Evolutionary conservation across 768 basidiomycete genomes (phyloP).

Genomic region (Psilocybe tampanensis): DNA sequence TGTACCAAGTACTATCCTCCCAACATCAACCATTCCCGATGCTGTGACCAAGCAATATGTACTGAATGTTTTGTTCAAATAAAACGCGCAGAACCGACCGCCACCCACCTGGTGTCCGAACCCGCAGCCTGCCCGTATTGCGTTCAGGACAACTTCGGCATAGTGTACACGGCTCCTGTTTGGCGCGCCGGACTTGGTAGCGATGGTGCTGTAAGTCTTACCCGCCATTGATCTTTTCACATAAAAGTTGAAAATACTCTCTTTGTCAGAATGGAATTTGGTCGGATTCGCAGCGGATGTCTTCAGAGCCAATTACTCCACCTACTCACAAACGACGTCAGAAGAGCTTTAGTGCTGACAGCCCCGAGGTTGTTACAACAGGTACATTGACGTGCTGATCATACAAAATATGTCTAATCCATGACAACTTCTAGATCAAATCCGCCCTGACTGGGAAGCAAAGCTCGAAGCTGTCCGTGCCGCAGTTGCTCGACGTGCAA

Average conservation of each 20-base stretch:
- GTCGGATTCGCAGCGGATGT: conserved; percentile 55
- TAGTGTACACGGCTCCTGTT: conserved; percentile 80
- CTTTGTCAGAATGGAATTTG: conserved; percentile 32
- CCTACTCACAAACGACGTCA: conserved; percentile 72
- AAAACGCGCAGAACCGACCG: conserved; percentile 92
- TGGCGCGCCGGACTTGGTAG: conserved; percentile 83
- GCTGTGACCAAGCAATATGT: conserved; percentile 98
- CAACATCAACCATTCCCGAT: conserved; percentile 96
- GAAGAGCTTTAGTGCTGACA: conserved; percentile 87
- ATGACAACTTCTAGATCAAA: conserved; percentile 66
- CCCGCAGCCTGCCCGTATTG: conserved; percentile 98
- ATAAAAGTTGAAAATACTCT: conserved; percentile 5
- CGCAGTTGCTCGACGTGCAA: conserved; percentile 93
- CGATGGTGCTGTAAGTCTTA: conserved; percentile 63
- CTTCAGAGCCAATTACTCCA: conserved; percentile 42
- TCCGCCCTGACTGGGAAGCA: conserved; percentile 97
- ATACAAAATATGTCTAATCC: conserved; percentile 1
- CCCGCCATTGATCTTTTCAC: conserved; percentile 5
- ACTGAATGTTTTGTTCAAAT: conserved; percentile 99
- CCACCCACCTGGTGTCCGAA: conserved; percentile 94
- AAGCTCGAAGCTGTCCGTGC: conserved; percentile 94
- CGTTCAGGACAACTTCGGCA: conserved; percentile 95
- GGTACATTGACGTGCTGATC: conserved; percentile 48
- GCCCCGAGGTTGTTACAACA: conserved; percentile 88
- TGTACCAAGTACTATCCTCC: conserved; percentile 86